These are phyloP conservation scores for Ambrosia hybrid DNA, from an alignment of 140 eudicot species.

Conservation along the genomic window DNA sequence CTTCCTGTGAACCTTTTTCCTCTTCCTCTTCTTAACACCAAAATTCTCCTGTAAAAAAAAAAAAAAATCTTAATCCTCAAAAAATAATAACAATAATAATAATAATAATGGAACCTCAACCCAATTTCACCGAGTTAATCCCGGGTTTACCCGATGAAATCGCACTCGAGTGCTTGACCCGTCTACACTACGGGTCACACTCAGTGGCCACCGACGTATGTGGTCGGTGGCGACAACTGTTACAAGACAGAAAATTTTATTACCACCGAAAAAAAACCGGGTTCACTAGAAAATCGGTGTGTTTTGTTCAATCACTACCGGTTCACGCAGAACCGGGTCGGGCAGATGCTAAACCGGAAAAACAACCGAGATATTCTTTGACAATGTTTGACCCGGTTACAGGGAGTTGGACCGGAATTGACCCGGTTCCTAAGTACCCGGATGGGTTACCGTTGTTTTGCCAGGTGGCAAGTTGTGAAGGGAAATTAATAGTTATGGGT, in stretches of 20 bases:
- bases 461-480: constrained; percentile 68
- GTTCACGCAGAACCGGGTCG: constrained; percentile 9
- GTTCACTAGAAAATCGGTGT: constrained; percentile 51
- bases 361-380: constrained; percentile 51
- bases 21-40: not conserved
- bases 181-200: constrained; percentile 61
- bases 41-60: not conserved
- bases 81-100: too few relatives aligned
- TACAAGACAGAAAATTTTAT: constrained; percentile 49
- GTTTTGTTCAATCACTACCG: constrained; percentile 62
- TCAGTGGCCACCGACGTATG: constrained; percentile 55
- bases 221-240: constrained; percentile 57
- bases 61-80: not conserved
- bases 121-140: constrained; percentile 46
- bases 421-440: constrained; percentile 62
- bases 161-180: constrained; percentile 76
- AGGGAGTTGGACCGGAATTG: constrained; percentile 52
- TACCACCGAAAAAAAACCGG: constrained; percentile 56
- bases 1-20: not conserved
- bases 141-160: constrained; percentile 80
- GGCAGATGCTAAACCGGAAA: constrained; percentile 34
- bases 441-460: constrained; percentile 76
- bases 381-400: constrained; percentile 54
- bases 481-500: constrained; percentile 72
- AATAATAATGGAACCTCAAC: not conserved